Percentiles rank a stretch among this genome's conserved stretches.
These are phyloP conservation scores for Cercospora brassicicola DNA, from an alignment of 2,329 filamentous ascomycete genomes.

Conservation along the genomic window DNA sequence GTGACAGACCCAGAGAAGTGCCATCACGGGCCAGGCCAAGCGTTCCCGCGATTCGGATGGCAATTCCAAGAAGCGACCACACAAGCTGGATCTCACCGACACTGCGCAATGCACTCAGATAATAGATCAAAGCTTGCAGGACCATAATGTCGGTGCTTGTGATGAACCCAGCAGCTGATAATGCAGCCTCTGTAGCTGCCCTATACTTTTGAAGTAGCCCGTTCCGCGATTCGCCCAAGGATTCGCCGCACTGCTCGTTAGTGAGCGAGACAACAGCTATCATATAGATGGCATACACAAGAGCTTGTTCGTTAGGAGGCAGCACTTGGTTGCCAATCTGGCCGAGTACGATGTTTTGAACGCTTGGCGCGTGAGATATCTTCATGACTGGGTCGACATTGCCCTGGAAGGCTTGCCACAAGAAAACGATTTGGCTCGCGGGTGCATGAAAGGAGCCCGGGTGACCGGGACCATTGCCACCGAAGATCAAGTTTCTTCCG, in stretches of 20 bases:
- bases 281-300: slow-evolving; percentile 41
- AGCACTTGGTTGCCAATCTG: slow-evolving; percentile 57
- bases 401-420: slow-evolving; percentile 75
- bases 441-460: slow-evolving; percentile 25
- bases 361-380: slow-evolving; percentile 67
- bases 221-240: slow-evolving; percentile 27
- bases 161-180: slow-evolving; percentile 34
- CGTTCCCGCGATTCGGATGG: slow-evolving; percentile 50
- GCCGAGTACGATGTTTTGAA: slow-evolving; percentile 66
- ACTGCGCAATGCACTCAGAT: slow-evolving; percentile 31
- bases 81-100: slow-evolving; percentile 29
- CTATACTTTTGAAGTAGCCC: slow-evolving; percentile 29
- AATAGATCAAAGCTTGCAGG: slow-evolving; percentile 36
- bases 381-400: slow-evolving; percentile 75
- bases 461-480: slow-evolving; percentile 17
- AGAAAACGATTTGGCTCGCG: slow-evolving; percentile 55
- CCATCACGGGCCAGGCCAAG: slow-evolving; percentile 40
- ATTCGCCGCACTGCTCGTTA: slow-evolving; percentile 32
- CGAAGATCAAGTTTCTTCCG: slow-evolving; percentile 31
- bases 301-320: slow-evolving; percentile 46
- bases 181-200: slow-evolving; percentile 30
- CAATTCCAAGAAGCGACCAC: slow-evolving; percentile 32
- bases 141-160: slow-evolving; percentile 33
- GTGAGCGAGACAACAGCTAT: slow-evolving; percentile 37
- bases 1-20: slow-evolving; percentile 31